Evolutionary conservation across 257 asterid genomes (phyloP).

Genomic region (Gentiana dahurica): DNA sequence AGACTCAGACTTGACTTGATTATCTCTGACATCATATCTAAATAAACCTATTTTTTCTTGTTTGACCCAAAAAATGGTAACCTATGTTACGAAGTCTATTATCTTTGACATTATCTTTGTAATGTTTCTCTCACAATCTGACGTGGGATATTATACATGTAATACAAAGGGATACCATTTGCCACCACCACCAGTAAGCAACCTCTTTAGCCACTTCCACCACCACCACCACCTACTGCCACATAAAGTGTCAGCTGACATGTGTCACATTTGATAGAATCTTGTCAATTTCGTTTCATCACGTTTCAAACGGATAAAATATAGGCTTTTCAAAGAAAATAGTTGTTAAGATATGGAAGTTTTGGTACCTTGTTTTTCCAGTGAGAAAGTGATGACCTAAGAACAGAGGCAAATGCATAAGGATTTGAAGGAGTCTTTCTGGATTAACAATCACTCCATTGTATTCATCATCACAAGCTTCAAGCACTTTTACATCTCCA

Average conservation of each 20-base stretch:
- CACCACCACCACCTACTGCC: no score
- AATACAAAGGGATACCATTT: no score
- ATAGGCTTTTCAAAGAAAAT: neutral
- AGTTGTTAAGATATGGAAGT: neutral
- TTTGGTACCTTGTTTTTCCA: conserved; percentile 56
- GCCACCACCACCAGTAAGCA: no score
- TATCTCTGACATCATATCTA: no score
- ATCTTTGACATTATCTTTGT: no score
- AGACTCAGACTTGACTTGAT: no score
- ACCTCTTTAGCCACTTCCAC: no score
- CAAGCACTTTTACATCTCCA: conserved; percentile 32
- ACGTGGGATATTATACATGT: no score
- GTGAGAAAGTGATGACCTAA: conserved; percentile 49
- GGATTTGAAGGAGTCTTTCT: conserved; percentile 43
- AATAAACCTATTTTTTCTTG: no score
- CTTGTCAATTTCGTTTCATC: neutral
- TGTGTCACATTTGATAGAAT: neutral
- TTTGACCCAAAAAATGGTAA: no score
- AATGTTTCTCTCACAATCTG: no score
- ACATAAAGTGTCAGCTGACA: neutral
- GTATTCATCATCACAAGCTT: conserved; percentile 68
- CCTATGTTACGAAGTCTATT: no score
- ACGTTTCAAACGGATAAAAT: neutral
- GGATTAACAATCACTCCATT: conserved; percentile 57
- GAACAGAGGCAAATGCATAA: conserved; percentile 31